A percentile compares a stretch with the other conserved stretches of the same genome.
phyloP scores from a whole-genome alignment of 169 alveolate genomes.

The Eimeria maxima region DNA sequence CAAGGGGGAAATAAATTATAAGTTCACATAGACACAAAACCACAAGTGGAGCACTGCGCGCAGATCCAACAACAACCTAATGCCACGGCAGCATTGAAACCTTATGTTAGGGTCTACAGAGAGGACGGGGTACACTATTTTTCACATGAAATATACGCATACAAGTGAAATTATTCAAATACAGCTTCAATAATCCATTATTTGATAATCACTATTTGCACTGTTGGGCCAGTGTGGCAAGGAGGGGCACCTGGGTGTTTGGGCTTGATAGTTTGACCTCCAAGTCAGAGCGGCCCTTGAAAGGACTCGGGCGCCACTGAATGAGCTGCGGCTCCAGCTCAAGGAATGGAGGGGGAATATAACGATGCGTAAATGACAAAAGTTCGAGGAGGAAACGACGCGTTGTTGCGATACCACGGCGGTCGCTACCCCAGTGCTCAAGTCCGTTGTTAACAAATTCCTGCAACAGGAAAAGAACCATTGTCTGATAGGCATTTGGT shows the following conservation, averaged over 20 bases:
- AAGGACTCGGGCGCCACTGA: conserved; percentile 90
- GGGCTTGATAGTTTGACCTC: conserved; percentile 89
- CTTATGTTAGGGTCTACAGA: too few relatives aligned
- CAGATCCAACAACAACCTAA: too few relatives aligned
- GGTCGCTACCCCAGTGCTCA: conserved; percentile 94
- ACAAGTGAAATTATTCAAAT: too few relatives aligned
- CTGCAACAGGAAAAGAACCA: background rate
- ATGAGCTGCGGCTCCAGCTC: conserved; percentile 85
- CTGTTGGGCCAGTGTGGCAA: background rate
- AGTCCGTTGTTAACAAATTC: conserved; percentile 89
- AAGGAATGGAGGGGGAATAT: conserved; percentile 90
- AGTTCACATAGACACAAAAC: too few relatives aligned
- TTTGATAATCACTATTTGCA: background rate
- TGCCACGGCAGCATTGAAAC: too few relatives aligned
- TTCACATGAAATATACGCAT: too few relatives aligned
- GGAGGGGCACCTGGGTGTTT: conserved; percentile 11
- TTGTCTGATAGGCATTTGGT: too few relatives aligned
- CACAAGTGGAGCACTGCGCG: too few relatives aligned
- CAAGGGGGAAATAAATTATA: too few relatives aligned
- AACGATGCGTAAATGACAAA: conserved; percentile 89
- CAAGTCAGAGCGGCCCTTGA: conserved; percentile 90
- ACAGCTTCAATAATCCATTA: too few relatives aligned
- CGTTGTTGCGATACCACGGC: conserved; percentile 91
- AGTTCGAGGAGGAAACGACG: conserved; percentile 90
- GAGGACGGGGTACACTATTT: too few relatives aligned